Percentiles rank a stretch among this genome's conserved stretches.
phyloP scores from a whole-genome alignment of 2,329 filamentous ascomycete genomes.

The Venturia pyrina region DNA sequence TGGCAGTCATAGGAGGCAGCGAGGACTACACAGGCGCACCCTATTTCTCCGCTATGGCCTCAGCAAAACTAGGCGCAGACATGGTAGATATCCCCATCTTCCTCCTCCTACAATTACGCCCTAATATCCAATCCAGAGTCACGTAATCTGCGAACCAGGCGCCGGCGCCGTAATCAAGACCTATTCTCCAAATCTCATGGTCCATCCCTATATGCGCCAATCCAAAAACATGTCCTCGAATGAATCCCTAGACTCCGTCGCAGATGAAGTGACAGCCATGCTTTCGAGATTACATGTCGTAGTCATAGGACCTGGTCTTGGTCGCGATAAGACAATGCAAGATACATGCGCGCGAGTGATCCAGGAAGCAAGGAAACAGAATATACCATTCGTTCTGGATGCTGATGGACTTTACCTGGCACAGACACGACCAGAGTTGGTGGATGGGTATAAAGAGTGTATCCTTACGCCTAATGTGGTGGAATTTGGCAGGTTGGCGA shows the following conservation, averaged over 20 bases:
- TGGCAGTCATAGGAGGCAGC: slow-evolving; percentile 90
- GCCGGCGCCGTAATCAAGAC: slow-evolving; percentile 85
- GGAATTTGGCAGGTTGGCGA: slow-evolving; percentile 76
- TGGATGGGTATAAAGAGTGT: slow-evolving; percentile 71
- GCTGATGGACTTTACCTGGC: slow-evolving; percentile 80
- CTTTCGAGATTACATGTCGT: slow-evolving; percentile 81
- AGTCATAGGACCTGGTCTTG: slow-evolving; percentile 85
- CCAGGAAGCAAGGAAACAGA: slow-evolving; percentile 59
- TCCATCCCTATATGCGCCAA: slow-evolving; percentile 90
- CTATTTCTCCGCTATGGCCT: slow-evolving; percentile 97
- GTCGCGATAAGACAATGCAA: slow-evolving; percentile 83
- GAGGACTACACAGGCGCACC: slow-evolving; percentile 95
- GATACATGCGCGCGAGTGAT: slow-evolving; percentile 74
- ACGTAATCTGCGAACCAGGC: slow-evolving; percentile 89
- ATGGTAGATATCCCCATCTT: slow-evolving; percentile 48
- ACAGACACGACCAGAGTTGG: slow-evolving; percentile 62
- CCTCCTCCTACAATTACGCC: neutral
- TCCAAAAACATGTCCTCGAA: slow-evolving; percentile 42
- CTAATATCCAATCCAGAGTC: slow-evolving; percentile 47
- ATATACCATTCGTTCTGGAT: slow-evolving; percentile 78
- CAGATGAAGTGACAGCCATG: slow-evolving; percentile 63
- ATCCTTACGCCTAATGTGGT: slow-evolving; percentile 93
- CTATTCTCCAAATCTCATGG: slow-evolving; percentile 97
- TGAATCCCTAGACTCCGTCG: slow-evolving; percentile 49
- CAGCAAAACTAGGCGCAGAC: slow-evolving; percentile 79